Evolutionary conservation across 2,329 filamentous ascomycete genomes (phyloP).

Genomic region (Aspergillus awamori): DNA sequence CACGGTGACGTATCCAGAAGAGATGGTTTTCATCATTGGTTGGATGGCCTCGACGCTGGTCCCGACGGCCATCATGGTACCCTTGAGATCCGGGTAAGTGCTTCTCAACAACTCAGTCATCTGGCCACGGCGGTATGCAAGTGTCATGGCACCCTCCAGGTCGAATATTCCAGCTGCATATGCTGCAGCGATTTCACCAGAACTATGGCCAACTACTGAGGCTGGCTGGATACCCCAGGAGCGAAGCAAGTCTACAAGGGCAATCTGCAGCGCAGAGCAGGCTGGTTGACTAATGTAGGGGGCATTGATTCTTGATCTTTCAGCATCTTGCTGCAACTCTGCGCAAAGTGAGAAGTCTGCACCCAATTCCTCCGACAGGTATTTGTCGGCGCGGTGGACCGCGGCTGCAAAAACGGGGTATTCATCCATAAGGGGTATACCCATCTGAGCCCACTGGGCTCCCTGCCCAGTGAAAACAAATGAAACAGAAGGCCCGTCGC

Average conservation of each 20-base stretch:
- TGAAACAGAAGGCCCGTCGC: slow-evolving; percentile 29
- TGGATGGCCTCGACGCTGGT: not conserved
- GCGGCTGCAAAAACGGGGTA: not conserved
- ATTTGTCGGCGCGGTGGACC: not conserved
- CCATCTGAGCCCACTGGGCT: slow-evolving; percentile 41
- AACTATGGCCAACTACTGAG: not conserved
- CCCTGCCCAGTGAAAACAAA: slow-evolving; percentile 43
- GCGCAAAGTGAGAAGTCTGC: not conserved
- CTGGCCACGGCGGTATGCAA: not conserved
- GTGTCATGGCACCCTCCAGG: not conserved
- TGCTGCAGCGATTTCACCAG: slow-evolving; percentile 1
- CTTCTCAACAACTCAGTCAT: not conserved
- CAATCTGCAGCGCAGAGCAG: not conserved
- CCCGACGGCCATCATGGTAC: not conserved
- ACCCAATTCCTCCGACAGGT: not conserved
- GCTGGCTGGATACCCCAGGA: slow-evolving; percentile 24
- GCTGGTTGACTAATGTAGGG: slow-evolving; percentile 29
- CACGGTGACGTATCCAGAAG: not conserved
- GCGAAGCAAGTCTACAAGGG: not conserved
- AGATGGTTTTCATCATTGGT: not conserved
- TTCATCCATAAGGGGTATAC: slow-evolving; percentile 27
- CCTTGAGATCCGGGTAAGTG: not conserved
- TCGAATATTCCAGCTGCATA: not conserved
- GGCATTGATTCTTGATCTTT: slow-evolving; percentile 24
- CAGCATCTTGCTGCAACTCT: not conserved